A percentile compares a stretch with the other conserved stretches of the same genome.
These are phyloP conservation scores for Boletus sp. DNA, from an alignment of 768 basidiomycete species.

Conservation along the genomic window DNA sequence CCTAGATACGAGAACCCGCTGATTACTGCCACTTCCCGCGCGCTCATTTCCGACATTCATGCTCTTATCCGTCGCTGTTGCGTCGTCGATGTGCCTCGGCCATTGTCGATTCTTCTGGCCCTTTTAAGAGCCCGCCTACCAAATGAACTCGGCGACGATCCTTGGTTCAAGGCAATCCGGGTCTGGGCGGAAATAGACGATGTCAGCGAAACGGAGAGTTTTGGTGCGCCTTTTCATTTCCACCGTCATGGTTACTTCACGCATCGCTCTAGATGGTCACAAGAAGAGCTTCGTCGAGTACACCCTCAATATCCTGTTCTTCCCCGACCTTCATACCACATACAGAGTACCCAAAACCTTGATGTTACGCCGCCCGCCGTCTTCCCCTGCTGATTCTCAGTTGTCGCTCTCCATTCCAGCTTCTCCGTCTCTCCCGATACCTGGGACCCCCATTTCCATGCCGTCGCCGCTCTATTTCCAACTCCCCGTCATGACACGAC, in stretches of 20 bases:
- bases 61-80: slow-evolving; percentile 58
- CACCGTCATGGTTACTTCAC: not conserved
- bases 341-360: slow-evolving; percentile 41
- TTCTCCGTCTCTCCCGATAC: slow-evolving; percentile 52
- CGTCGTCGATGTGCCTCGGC: slow-evolving; percentile 65
- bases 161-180: slow-evolving; percentile 62
- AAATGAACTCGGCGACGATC: slow-evolving; percentile 27
- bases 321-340: slow-evolving; percentile 66
- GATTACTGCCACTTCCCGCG: slow-evolving; percentile 70
- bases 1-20: slow-evolving; percentile 77
- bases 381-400: slow-evolving; percentile 30
- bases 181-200: slow-evolving; percentile 78
- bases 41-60: slow-evolving; percentile 71
- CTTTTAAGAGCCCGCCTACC: slow-evolving; percentile 44
- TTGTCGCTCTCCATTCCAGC: slow-evolving; percentile 28
- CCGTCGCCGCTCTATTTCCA: slow-evolving; percentile 74
- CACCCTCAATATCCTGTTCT: slow-evolving; percentile 70
- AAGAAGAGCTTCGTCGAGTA: slow-evolving; percentile 75
- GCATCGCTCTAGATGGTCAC: slow-evolving; percentile 57
- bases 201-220: slow-evolving; percentile 75
- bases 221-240: slow-evolving; percentile 46
- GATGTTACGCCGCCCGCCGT: slow-evolving; percentile 31
- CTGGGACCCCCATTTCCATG: slow-evolving; percentile 55
- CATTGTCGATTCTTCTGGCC: slow-evolving; percentile 56
- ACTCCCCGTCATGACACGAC: slow-evolving; percentile 67